Conservation (phyloP, 768 basidiomycete species). For the Calvatia gigantea region DNA sequence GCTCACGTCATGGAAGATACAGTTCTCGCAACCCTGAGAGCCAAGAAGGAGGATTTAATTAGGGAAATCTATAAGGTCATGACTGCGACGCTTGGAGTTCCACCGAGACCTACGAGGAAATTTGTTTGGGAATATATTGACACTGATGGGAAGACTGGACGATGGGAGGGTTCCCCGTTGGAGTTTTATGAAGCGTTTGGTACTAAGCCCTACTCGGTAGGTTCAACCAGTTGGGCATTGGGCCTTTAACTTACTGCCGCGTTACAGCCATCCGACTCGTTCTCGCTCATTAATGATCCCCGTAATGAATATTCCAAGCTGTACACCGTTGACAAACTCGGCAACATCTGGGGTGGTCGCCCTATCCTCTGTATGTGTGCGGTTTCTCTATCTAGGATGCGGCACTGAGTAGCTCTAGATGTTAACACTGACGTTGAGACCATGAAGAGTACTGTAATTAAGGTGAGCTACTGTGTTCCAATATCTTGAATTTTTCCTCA, state of each 20-base stretch:
- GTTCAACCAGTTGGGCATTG: too few species aligned
- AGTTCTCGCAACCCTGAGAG: conserved; percentile 53
- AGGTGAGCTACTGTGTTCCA: conserved; percentile 30
- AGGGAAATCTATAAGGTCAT: conserved; percentile 82
- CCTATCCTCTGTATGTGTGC: conserved; percentile 72
- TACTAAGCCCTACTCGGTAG: conserved; percentile 51
- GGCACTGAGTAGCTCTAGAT: conserved; percentile 43
- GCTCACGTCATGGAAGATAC: conserved; percentile 44
- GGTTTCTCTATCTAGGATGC: not conserved
- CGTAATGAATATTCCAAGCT: conserved; percentile 79
- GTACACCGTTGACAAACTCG: conserved; percentile 90
- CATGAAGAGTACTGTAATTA: conserved; percentile 80
- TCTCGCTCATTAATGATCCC: conserved; percentile 95
- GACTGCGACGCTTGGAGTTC: conserved; percentile 82
- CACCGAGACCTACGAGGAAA: conserved; percentile 64
- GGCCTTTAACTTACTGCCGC: conserved; percentile 1
- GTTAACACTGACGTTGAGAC: conserved; percentile 85
- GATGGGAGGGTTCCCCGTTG: conserved; percentile 77
- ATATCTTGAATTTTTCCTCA: not conserved
- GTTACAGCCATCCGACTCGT: conserved; percentile 62
- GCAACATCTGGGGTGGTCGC: conserved; percentile 87
- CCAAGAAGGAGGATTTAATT: conserved; percentile 84
- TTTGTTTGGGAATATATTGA: conserved; percentile 92
- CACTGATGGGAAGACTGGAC: conserved; percentile 66
- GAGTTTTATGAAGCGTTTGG: conserved; percentile 76